phyloP scores from a whole-genome alignment of 768 basidiomycete species.

The Boletus bicolor region DNA sequence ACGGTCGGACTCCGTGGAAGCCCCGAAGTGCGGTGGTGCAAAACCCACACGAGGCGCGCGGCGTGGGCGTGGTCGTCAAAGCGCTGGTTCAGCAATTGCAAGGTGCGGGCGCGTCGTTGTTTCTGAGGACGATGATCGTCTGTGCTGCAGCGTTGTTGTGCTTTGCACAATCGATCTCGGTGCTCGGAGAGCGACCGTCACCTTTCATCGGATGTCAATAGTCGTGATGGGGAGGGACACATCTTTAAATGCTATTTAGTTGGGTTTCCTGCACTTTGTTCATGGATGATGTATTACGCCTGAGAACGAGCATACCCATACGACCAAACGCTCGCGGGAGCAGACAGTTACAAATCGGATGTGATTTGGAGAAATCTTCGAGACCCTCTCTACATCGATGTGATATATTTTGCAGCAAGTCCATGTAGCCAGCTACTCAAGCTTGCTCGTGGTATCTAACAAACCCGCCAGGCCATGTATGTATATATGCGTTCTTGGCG shows the following conservation, averaged over 20 bases:
- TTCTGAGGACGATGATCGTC: conserved; percentile 9
- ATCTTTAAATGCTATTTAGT: neutral
- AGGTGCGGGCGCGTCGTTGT: conserved; percentile 5
- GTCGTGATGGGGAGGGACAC: no score
- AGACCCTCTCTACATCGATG: neutral
- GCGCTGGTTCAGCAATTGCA: conserved; percentile 13
- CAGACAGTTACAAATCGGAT: conserved; percentile 3
- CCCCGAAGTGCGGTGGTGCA: neutral
- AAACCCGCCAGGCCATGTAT: neutral
- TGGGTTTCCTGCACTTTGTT: neutral
- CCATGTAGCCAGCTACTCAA: conserved; percentile 34
- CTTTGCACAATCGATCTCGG: conserved; percentile 1
- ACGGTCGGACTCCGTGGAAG: neutral
- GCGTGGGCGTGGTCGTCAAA: conserved; percentile 17
- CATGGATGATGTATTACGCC: neutral
- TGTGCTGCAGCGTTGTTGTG: neutral
- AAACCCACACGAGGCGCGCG: conserved; percentile 13
- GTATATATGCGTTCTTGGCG: neutral
- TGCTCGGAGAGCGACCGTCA: neutral
- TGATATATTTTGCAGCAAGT: conserved; percentile 12
- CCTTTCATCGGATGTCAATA: neutral
- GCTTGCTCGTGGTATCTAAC: conserved; percentile 18
- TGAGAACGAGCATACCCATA: neutral
- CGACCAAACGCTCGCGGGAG: neutral
- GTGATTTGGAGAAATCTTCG: neutral